phyloP scores from a whole-genome alignment of 2,329 filamentous ascomycete species.

The Aspergillus novofumigatus region DNA sequence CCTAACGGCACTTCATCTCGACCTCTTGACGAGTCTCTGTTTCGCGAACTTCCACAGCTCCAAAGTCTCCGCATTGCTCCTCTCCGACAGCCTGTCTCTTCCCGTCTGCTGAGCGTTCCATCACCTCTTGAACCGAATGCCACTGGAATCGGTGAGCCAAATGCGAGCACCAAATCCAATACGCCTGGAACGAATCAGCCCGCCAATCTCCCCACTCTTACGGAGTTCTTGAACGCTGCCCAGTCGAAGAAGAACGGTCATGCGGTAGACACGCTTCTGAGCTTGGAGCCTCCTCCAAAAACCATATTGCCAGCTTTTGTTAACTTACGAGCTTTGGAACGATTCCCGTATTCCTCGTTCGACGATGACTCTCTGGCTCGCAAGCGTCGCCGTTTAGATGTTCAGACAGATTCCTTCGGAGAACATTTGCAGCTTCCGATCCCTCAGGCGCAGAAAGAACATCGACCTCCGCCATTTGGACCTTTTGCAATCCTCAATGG shows the following conservation, averaged over 20 bases:
- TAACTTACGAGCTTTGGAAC: constrained; percentile 45
- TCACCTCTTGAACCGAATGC: constrained; percentile 45
- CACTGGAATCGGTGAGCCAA: constrained; percentile 29
- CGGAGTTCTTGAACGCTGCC: constrained; percentile 34
- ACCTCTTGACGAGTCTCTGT: constrained; percentile 39
- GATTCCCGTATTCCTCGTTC: constrained; percentile 39
- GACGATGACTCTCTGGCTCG: constrained; percentile 34
- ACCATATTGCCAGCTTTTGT: constrained; percentile 45
- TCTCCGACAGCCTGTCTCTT: constrained; percentile 43
- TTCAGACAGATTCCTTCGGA: constrained; percentile 38
- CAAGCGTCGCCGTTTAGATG: constrained; percentile 43
- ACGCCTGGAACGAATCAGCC: constrained; percentile 27
- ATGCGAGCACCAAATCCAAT: constrained; percentile 24
- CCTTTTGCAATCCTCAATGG: constrained; percentile 53
- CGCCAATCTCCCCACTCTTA: constrained; percentile 33
- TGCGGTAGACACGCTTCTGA: constrained; percentile 26
- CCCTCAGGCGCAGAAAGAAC: constrained; percentile 44
- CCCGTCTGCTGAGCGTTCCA: constrained; percentile 38
- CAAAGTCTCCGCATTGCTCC: constrained; percentile 45
- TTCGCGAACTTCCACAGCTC: constrained; percentile 40
- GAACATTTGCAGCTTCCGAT: constrained; percentile 46
- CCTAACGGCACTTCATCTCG: constrained; percentile 26
- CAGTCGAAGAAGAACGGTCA: constrained; percentile 35
- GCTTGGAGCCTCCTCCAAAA: constrained; percentile 35
- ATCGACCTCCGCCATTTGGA: constrained; percentile 41